Conservation (phyloP, 148 eudicot species). For the Fagopyrum esculentum region DNA sequence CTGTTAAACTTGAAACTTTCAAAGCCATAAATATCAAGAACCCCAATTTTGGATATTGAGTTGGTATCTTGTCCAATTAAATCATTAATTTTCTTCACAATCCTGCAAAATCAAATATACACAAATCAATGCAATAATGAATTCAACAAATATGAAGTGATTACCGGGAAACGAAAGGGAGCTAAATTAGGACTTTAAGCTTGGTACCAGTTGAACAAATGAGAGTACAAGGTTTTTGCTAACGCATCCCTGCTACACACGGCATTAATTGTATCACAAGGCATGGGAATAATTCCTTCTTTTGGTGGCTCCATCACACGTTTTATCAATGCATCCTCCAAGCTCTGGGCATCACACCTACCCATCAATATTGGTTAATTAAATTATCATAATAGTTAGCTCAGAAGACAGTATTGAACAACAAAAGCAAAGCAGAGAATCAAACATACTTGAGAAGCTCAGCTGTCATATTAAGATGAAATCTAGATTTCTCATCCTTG, state of each 20-base stretch:
- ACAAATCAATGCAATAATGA: not conserved
- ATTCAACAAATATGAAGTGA: not conserved
- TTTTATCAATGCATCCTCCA: slow-evolving; percentile 54
- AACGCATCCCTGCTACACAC: slow-evolving; percentile 52
- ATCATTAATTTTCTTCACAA: slow-evolving; percentile 49
- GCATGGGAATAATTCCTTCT: slow-evolving; percentile 43
- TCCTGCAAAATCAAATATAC: slow-evolving; percentile 25
- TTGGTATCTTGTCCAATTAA: slow-evolving; percentile 54
- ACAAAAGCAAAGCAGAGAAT: slow-evolving; percentile 7
- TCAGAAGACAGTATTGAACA: not conserved
- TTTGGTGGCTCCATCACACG: slow-evolving; percentile 65
- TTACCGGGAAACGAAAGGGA: not conserved
- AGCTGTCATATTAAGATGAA: slow-evolving; percentile 83
- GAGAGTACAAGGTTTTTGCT: slow-evolving; percentile 50
- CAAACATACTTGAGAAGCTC: slow-evolving; percentile 72
- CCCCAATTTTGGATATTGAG: slow-evolving; percentile 49
- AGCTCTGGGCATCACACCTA: slow-evolving; percentile 48
- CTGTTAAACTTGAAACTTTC: slow-evolving; percentile 62
- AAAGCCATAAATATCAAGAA: slow-evolving; percentile 66
- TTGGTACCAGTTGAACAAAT: slow-evolving; percentile 48
- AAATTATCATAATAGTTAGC: not conserved
- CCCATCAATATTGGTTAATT: slow-evolving; percentile 11
- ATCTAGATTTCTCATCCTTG: slow-evolving; percentile 75
- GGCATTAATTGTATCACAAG: slow-evolving; percentile 47
- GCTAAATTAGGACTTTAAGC: not conserved